Conservation (phyloP, 106 monocot genomes). For the Acanthochlamys bracteata region DNA sequence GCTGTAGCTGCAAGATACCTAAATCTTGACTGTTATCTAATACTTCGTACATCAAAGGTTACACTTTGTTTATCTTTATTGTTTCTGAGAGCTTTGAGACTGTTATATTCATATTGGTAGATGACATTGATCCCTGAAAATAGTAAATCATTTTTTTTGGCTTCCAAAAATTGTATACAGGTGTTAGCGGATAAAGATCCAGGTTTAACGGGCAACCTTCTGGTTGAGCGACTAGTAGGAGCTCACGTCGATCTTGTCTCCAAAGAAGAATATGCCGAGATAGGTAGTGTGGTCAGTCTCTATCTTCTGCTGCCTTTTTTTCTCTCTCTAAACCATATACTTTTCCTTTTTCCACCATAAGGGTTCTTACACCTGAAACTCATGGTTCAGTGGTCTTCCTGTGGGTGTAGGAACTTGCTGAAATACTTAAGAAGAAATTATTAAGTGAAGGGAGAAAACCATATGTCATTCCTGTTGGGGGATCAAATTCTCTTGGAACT, state of each 20-base stretch:
- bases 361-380: neutral
- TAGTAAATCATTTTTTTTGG: too few species aligned
- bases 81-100: too few species aligned
- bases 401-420: constrained; percentile 55
- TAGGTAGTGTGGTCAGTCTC: constrained; percentile 81
- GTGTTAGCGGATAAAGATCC: constrained; percentile 75
- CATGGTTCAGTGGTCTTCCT: neutral
- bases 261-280: constrained; percentile 90
- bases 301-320: neutral
- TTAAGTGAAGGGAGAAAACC: constrained; percentile 75
- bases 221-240: constrained; percentile 88
- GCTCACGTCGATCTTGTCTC: constrained; percentile 93
- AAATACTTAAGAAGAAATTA: constrained; percentile 59
- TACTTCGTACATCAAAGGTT: constrained; percentile 95
- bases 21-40: constrained; percentile 85
- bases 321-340: neutral
- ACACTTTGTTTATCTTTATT: neutral
- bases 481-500: constrained; percentile 94
- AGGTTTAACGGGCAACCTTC: constrained; percentile 86
- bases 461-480: constrained; percentile 95
- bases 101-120: too few species aligned
- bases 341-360: too few species aligned
- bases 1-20: constrained; percentile 93
- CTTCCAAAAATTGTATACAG: too few species aligned
- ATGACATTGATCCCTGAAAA: too few species aligned